Conservation (phyloP, 495 filamentous ascomycete genomes). For the Podospora conica region DNA sequence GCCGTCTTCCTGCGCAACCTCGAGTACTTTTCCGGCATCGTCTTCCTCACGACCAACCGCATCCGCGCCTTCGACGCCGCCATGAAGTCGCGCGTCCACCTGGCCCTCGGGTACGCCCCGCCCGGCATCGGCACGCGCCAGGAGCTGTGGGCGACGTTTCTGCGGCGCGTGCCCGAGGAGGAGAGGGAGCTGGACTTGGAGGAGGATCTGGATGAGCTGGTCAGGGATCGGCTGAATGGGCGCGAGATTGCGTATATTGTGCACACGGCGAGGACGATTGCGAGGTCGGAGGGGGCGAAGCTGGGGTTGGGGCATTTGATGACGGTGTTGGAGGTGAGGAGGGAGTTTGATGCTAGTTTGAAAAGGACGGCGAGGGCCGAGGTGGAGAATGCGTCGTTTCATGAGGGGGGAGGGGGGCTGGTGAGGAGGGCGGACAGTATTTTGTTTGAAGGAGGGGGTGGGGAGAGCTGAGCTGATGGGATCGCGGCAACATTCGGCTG, state of each 20-base stretch:
- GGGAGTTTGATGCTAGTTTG: no score
- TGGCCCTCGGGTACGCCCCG: constrained; percentile 33
- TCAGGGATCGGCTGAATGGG: constrained; percentile 25
- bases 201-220: constrained; percentile 1
- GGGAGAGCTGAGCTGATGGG: no score
- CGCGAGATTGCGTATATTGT: constrained; percentile 32
- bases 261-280: constrained; percentile 35
- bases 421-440: no score
- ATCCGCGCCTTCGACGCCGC: constrained; percentile 48
- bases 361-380: no score
- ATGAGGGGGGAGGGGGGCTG: no score
- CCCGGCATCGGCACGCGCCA: constrained; percentile 23
- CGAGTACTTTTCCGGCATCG: constrained; percentile 43
- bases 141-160: constrained; percentile 27
- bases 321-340: not conserved
- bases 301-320: not conserved
- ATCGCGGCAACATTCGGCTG: no score
- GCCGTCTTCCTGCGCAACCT: constrained; percentile 38
- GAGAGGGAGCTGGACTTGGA: not conserved
- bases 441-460: no score
- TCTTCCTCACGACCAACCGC: constrained; percentile 49
- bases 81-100: constrained; percentile 47
- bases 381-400: no score
- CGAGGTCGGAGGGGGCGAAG: constrained; percentile 4
- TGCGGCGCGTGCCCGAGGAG: constrained; percentile 3